phyloP scores from a whole-genome alignment of 169 alveolate species.

The Perkinsus marinus region DNA sequence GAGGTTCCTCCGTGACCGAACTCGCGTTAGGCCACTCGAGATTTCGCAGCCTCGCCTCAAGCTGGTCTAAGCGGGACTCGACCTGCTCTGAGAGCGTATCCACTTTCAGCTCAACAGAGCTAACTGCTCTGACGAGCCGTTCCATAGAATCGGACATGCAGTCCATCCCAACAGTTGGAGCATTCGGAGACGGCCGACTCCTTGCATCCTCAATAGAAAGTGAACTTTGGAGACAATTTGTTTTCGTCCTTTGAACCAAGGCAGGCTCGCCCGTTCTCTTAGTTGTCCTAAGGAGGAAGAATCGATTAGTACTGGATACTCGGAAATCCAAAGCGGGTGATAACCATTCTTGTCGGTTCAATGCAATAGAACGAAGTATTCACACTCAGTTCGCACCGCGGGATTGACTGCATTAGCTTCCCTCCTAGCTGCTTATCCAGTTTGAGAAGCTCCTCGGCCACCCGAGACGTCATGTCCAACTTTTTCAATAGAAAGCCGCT shows the following conservation, averaged over 20 bases:
- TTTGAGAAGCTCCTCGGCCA: not conserved
- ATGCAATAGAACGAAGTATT: too few species aligned
- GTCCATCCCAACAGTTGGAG: not conserved
- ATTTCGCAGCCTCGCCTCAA: not conserved
- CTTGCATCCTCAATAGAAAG: too few species aligned
- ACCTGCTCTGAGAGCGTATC: not conserved
- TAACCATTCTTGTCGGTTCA: too few species aligned
- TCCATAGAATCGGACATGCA: not conserved
- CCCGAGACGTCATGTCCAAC: not conserved
- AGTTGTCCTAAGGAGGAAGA: too few species aligned
- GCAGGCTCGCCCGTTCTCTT: too few species aligned
- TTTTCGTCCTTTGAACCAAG: too few species aligned
- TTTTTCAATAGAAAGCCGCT: not conserved
- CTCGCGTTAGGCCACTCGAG: not conserved
- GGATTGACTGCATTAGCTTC: not conserved
- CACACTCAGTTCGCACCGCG: not conserved
- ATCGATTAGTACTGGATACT: too few species aligned
- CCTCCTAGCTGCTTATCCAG: not conserved
- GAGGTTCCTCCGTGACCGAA: too few species aligned
- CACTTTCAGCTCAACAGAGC: not conserved
- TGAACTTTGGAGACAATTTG: too few species aligned
- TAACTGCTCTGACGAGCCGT: not conserved
- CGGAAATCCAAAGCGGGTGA: too few species aligned
- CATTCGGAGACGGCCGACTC: not conserved
- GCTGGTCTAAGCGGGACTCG: not conserved